phyloP scores from a whole-genome alignment of 202 grass and related monocot species.

The Alloteropsis angusta region DNA sequence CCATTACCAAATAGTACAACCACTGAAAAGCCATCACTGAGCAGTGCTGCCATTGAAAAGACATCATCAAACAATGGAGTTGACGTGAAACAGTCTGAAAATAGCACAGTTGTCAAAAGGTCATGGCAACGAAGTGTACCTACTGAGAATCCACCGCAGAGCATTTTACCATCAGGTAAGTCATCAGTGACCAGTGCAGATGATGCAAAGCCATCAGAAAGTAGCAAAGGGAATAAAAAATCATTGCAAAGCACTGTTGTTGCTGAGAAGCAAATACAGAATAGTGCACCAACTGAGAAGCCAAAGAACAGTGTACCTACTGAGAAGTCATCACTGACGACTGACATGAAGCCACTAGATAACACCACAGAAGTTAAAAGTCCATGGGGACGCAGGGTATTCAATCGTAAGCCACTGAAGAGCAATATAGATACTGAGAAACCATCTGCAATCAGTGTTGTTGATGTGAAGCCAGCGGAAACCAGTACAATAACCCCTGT shows the following conservation, averaged over 20 bases:
- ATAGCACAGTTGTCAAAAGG: slow-evolving; percentile 21
- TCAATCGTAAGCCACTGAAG: slow-evolving; percentile 24
- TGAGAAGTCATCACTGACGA: slow-evolving; percentile 12
- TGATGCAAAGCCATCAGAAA: slow-evolving; percentile 39
- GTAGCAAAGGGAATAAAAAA: slow-evolving; percentile 17
- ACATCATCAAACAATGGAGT: slow-evolving; percentile 30
- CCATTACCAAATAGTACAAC: background rate
- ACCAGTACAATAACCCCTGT: slow-evolving; percentile 21
- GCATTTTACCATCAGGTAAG: slow-evolving; percentile 11
- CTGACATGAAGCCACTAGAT: slow-evolving; percentile 28
- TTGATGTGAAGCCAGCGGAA: slow-evolving; percentile 38
- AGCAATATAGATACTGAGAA: slow-evolving; percentile 26
- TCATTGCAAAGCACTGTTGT: slow-evolving; percentile 31
- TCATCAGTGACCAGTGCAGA: slow-evolving; percentile 18
- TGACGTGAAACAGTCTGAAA: slow-evolving; percentile 33
- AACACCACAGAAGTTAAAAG: slow-evolving; percentile 31
- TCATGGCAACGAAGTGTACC: slow-evolving; percentile 23
- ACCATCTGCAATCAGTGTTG: slow-evolving; percentile 6
- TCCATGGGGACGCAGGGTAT: slow-evolving; percentile 26
- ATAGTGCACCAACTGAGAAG: slow-evolving; percentile 21
- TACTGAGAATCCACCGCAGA: slow-evolving; percentile 23
- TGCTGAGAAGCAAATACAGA: slow-evolving; percentile 35
- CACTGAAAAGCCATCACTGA: slow-evolving; percentile 19
- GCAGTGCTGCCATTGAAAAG: slow-evolving; percentile 26
- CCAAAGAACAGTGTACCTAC: slow-evolving; percentile 16